These are phyloP conservation scores for Mucor plumbeus DNA, from an alignment of 371 early-diverging fungal genomes.

Conservation along the genomic window DNA sequence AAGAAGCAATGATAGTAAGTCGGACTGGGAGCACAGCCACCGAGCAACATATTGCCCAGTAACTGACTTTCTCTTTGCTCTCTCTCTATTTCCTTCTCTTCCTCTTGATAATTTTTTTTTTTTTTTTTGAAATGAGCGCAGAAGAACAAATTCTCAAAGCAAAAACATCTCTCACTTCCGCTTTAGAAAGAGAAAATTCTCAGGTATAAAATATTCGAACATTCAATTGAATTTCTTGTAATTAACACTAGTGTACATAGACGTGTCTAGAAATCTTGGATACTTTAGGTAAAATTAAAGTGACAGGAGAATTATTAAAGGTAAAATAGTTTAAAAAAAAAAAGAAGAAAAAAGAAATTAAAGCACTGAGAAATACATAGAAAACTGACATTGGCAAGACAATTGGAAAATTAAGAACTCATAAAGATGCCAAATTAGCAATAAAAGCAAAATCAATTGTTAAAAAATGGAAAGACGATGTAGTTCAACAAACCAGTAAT, in stretches of 20 bases:
- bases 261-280: conserved; percentile 33
- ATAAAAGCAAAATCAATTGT: conserved; percentile 71
- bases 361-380: conserved; percentile 26
- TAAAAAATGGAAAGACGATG: conserved; percentile 83
- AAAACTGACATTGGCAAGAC: conserved; percentile 81
- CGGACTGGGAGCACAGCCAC: conserved; percentile 7
- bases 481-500: conserved; percentile 35
- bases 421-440: conserved; percentile 63
- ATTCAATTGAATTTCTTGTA: not conserved
- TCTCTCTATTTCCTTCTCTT: too few relatives aligned
- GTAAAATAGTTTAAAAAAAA: conserved; percentile 11
- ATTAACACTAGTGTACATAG: conserved; percentile 7
- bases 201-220: conserved; percentile 11
- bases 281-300: conserved; percentile 27
- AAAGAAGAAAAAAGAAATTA: not conserved
- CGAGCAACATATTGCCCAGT: not conserved
- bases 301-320: conserved; percentile 36
- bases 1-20: not conserved
- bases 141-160: conserved; percentile 37
- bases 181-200: conserved; percentile 29
- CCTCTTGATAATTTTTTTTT: conserved; percentile 6
- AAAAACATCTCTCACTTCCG: conserved; percentile 28
- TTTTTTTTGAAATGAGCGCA: conserved; percentile 24
- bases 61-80: not conserved
- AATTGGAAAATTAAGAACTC: conserved; percentile 74